Evolutionary conservation across 768 basidiomycete species (phyloP), one percentile per base, ranked within the genome.

Genomic region (Leccinellum albellum): DNA sequence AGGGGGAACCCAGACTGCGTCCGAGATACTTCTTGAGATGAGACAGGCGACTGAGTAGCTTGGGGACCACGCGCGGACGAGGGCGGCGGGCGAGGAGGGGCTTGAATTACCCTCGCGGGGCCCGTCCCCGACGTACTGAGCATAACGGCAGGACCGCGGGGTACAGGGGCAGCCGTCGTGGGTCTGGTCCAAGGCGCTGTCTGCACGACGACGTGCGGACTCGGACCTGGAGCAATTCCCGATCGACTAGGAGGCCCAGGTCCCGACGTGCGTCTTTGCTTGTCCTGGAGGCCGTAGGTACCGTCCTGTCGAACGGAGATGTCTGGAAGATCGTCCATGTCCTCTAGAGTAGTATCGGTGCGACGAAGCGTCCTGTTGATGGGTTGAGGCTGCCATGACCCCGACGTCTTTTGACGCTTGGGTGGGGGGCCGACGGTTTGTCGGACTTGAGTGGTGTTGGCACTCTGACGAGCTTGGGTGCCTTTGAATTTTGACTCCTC

Each of bases 241-340:
- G 52, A 24, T 13, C 58, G 59, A 57, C 53, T 58, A 40, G 55
- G 58, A 51, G 54, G 60, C 17, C 50, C 59, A 51, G 53, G 60
- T n/a, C 51, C 59, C 9, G 61, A 55, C 49, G 51, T 33, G 31
- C 59, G 57, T 47, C 56, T 50, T 40, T 63, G 62, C 52, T 62
- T 64, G 32, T 68, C 64, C 53, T 63, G 73, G 31, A 84, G 61
- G 2, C 69, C 78, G 66, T 87, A 88, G 3, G 80, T 75, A 20
- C 87, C 85, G 65, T 85, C 83, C 4, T 73, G 74, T 29, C 76
- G 74, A n/a, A 88, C 64, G 14, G 82, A 82, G 55, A 89, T 79
- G 57, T 88, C 86, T 32, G 87, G 87, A 21, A 86, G 71, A 53
- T 82, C 74, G 5, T 86, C 84, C 56, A 74, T 62, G 45, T 81